Evolutionary conservation across 495 filamentous ascomycete species (phyloP), one percentile per base, ranked within the genome.

Genomic region (Tuber calosporum): DNA sequence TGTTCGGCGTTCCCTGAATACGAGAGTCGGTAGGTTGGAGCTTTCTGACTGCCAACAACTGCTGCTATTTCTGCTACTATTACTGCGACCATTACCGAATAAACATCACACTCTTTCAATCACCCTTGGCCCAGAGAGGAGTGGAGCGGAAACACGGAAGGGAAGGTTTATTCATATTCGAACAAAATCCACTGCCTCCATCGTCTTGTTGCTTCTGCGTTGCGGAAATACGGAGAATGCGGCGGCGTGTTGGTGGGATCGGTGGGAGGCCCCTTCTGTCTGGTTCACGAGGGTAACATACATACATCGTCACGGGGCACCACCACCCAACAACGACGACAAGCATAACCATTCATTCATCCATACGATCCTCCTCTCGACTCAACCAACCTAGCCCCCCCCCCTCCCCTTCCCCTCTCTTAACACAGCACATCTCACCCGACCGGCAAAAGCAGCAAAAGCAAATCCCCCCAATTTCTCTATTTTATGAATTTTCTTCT

Each of bases 11-110:
- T 45, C 67, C 70, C 30, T 26, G 76, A 73, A 26, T 74, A 71
- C 71, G 79, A 80, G 68, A 70, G 66, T 43, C 75, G 76, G 72
- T 75, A 70, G 72, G 68, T 70, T 37, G 34, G 26, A 74, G 40
- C 36, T 62, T n/a, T 62, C 75, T 30, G 43, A 48, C 22, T 36
- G 37, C 53, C 22, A 40, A 43, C 70, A 15, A 37, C 69, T 68
- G 39, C 71, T 69, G 22, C 68, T 66, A 26, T 53, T 58, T 26
- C 66, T 17, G 22, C 20, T 38, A 15, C 68, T 34, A 37, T 34
- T 37, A 67, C 48, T 39, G 19, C 66, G 8, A 39, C 42, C 30
- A 30, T 26, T 53, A 36, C 42, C 45, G 34, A 71, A 41, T 43
- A 36, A 34, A 69, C 37, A n/a, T 45, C 41, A 20, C 17, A 36